Conservation (phyloP, 805 yeast genomes). For the Candida chilensis region DNA sequence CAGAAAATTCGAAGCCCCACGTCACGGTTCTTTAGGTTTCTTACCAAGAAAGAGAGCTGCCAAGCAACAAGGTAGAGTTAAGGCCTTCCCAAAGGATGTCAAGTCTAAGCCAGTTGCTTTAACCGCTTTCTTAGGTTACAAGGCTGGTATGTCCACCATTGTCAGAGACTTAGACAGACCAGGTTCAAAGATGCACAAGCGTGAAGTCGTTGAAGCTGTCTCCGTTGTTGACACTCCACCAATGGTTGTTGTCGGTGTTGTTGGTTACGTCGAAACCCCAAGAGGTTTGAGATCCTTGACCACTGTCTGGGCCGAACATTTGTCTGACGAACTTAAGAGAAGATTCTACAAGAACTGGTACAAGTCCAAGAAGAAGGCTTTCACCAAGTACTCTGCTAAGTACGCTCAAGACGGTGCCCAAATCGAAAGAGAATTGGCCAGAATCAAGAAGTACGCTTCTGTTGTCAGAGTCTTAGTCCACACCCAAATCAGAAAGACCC, state of each 20-base stretch:
- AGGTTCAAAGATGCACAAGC: slow-evolving; percentile 99
- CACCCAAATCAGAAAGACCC: slow-evolving; percentile 99
- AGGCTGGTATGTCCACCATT: slow-evolving; percentile 99
- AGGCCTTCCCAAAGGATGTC: slow-evolving; percentile 99
- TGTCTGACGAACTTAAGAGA: slow-evolving; percentile 98
- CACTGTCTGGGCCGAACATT: slow-evolving; percentile 99
- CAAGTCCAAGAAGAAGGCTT: slow-evolving; percentile 99
- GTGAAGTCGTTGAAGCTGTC: slow-evolving; percentile 99
- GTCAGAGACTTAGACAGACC: slow-evolving; percentile 99
- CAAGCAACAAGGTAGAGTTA: slow-evolving; percentile 96
- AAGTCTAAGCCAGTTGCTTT: slow-evolving; percentile 95
- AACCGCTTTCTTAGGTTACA: slow-evolving; percentile 99
- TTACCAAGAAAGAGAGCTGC: slow-evolving; percentile 99
- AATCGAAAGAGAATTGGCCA: slow-evolving; percentile 93
- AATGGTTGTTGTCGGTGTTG: slow-evolving; percentile 98
- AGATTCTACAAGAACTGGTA: slow-evolving; percentile 99
- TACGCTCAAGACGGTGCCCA: slow-evolving; percentile 87
- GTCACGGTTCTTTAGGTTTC: slow-evolving; percentile 99
- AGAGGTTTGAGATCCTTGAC: slow-evolving; percentile 99
- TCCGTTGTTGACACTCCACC: slow-evolving; percentile 99
- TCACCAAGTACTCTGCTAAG: slow-evolving; percentile 99
- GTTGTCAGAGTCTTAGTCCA: slow-evolving; percentile 99
- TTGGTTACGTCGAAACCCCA: slow-evolving; percentile 99
- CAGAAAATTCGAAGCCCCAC: slow-evolving; percentile 99
- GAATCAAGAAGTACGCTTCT: slow-evolving; percentile 96